Percentiles rank a stretch among this genome's conserved stretches.
Evolutionary conservation across 2,329 filamentous ascomycete species (phyloP).

Genomic region (Microdochium nivale): DNA sequence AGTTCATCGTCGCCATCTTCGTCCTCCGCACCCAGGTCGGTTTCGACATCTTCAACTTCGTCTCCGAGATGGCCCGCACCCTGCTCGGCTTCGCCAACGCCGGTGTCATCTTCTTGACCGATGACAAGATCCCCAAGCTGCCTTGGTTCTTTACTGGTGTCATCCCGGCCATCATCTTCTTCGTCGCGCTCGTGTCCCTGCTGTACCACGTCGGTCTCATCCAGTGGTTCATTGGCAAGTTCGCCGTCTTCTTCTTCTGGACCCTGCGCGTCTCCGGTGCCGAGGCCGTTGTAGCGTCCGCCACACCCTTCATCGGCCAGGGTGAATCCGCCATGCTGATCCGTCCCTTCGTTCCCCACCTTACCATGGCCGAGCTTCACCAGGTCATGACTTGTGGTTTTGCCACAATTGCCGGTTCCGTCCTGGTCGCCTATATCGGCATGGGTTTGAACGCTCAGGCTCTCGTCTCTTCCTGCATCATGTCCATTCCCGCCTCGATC

Average conservation of each 20-base stretch:
- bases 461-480: conserved; percentile 84
- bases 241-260: conserved; percentile 90
- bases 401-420: conserved; percentile 83
- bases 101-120: conserved; percentile 66
- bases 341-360: conserved; percentile 73
- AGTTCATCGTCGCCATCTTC: conserved; percentile 84
- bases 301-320: conserved; percentile 89
- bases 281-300: conserved; percentile 87
- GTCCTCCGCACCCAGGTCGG: conserved; percentile 74
- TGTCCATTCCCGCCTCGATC: conserved; percentile 88
- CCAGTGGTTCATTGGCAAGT: conserved; percentile 85
- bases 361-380: conserved; percentile 82
- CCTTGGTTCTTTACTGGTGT: conserved; percentile 69
- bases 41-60: conserved; percentile 86
- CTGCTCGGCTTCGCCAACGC: conserved; percentile 68
- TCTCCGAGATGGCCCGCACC: conserved; percentile 64
- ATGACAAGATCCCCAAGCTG: conserved; percentile 27
- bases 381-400: conserved; percentile 91
- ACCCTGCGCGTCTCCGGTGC: conserved; percentile 77
- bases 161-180: conserved; percentile 92
- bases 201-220: conserved; percentile 73
- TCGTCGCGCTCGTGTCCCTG: conserved; percentile 84
- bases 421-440: conserved; percentile 76
- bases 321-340: conserved; percentile 92
- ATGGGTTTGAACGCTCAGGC: conserved; percentile 80